Evolutionary conservation across 108 stramenopile species (phyloP), one percentile per base, ranked within the genome.

Genomic region (Nannochloropsis oceanica): DNA sequence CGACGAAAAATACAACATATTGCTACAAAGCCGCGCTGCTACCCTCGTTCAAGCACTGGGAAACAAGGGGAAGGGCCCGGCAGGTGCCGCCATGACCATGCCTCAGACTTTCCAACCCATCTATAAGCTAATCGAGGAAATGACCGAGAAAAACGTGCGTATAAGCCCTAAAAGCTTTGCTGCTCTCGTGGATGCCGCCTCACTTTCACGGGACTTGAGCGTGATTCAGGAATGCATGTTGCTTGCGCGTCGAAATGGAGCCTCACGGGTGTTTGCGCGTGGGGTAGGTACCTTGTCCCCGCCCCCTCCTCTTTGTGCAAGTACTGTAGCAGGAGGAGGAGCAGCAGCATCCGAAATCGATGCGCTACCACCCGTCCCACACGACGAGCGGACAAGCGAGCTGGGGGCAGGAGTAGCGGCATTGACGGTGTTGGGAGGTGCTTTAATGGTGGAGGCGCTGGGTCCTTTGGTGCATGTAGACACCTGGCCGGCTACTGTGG

Each of bases 331-430:
- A 81, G 24, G 81, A 82, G 25, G 84, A 81, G 20, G n/a, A 85
- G 26, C 85, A 81, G 0, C 46, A 85, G 14, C 82, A 84, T 43
- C 83, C 79, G 87, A 84, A 44, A 87, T 83, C 43, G 84, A 87
- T 24, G 85, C 25, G 26, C 89, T 94, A 8, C 89, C 92, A 22
- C 85, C 92, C 44, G 89, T 95, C 8, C 96, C 96, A 8, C 81
- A 87, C 44, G 96, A 97, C 84, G 93, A 96, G 82, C 93, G 95
- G 81, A 91, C 89, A 3, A 81, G 85, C 27, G 97, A 97, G 92
- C 87, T 96, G 13, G 84, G 91, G 7, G 90, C 91, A 34, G 95
- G 96, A 0, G 86, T 95, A 79, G 85, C 91, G 22, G 92, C 93
- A 80, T 44, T 91, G 13, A 89, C 81, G 12, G 86, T 96, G 25